phyloP scores from a whole-genome alignment of 352 stramenopile species.

The Plasmopara viticola region DNA sequence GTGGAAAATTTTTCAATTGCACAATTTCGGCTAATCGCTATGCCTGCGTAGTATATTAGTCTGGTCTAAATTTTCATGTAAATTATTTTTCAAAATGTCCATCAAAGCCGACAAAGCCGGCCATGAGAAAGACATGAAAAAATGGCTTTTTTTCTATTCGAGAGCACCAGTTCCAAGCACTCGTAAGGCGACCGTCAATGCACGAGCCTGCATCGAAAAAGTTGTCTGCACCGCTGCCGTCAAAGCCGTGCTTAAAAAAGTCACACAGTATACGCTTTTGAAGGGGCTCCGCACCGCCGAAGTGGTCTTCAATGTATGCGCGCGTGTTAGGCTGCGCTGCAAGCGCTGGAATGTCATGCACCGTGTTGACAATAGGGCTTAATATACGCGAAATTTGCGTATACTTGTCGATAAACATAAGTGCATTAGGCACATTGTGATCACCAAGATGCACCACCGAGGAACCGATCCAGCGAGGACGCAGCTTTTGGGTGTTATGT shows the following conservation, averaged over 20 bases:
- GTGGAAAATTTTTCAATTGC: too few relatives aligned
- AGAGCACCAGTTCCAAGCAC: slow-evolving; percentile 91
- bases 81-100: slow-evolving; percentile 86
- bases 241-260: slow-evolving; percentile 93
- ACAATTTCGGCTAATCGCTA: too few relatives aligned
- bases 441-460: slow-evolving; percentile 92
- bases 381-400: slow-evolving; percentile 80
- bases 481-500: slow-evolving; percentile 38
- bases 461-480: slow-evolving; percentile 70
- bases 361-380: slow-evolving; percentile 53
- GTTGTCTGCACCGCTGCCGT: slow-evolving; percentile 88
- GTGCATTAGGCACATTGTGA: slow-evolving; percentile 92
- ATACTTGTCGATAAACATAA: slow-evolving; percentile 96
- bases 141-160: slow-evolving; percentile 88
- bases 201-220: slow-evolving; percentile 78
- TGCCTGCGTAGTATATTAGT: too few relatives aligned
- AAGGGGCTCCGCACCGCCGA: slow-evolving; percentile 55
- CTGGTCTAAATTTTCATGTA: too few relatives aligned
- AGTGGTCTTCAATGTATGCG: slow-evolving; percentile 71
- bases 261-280: slow-evolving; percentile 82
- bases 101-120: slow-evolving; percentile 90
- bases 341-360: slow-evolving; percentile 43
- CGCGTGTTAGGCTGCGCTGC: slow-evolving; percentile 36
- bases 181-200: slow-evolving; percentile 90
- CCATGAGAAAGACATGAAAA: slow-evolving; percentile 89